These are phyloP conservation scores for Ulota crispa DNA, from an alignment of 225 moss, liverwort and hornwort species.

Conservation along the genomic window DNA sequence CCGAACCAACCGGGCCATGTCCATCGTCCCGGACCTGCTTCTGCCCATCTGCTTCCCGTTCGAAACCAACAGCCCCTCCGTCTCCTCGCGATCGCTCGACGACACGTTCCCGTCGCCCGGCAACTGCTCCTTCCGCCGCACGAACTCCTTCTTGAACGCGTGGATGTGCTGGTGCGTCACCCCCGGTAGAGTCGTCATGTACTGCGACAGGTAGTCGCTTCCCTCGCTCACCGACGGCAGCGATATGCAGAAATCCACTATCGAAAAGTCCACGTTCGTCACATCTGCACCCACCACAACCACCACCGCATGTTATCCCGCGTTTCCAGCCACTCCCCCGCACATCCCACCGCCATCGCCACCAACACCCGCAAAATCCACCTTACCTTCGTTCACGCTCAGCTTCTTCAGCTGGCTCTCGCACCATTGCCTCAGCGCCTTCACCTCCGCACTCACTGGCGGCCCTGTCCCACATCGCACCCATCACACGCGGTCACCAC, in stretches of 20 bases:
- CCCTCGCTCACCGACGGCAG: conserved; percentile 71
- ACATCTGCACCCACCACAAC: conserved; percentile 49
- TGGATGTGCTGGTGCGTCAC: conserved; percentile 46
- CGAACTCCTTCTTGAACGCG: conserved; percentile 80
- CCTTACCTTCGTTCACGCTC: conserved; percentile 61
- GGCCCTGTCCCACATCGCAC: conserved; percentile 23
- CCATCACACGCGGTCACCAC: background rate
- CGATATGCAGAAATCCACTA: conserved; percentile 90
- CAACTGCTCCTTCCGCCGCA: conserved; percentile 76
- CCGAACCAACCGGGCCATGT: conserved; percentile 51
- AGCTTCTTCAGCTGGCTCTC: conserved; percentile 79
- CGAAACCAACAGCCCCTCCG: conserved; percentile 33
- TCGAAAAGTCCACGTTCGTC: conserved; percentile 56
- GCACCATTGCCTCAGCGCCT: conserved; percentile 88
- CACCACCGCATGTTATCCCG: background rate
- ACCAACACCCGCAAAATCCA: background rate
- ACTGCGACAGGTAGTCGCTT: conserved; percentile 79
- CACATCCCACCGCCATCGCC: background rate
- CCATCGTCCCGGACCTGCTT: conserved; percentile 40
- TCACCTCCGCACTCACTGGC: conserved; percentile 57
- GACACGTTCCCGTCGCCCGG: conserved; percentile 64
- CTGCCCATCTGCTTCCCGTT: conserved; percentile 74
- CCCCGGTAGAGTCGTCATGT: conserved; percentile 53
- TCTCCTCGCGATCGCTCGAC: conserved; percentile 61
- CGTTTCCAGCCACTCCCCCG: background rate